These are phyloP conservation scores for Acidiella bohemica DNA, from an alignment of 495 filamentous ascomycete species.

Conservation along the genomic window DNA sequence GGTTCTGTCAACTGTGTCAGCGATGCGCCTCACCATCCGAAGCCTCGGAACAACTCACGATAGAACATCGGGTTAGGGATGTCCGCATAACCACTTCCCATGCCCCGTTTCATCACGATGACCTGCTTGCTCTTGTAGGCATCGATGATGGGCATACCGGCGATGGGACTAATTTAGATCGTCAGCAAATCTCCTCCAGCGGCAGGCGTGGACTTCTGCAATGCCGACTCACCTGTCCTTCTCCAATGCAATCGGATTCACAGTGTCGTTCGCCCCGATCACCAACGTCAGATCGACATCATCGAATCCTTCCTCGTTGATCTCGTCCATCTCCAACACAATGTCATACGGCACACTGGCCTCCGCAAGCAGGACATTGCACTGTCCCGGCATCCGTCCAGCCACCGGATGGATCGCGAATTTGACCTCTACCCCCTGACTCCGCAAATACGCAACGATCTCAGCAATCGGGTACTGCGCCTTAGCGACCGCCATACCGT, in stretches of 20 bases:
- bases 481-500: slow-evolving; percentile 80
- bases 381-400: slow-evolving; percentile 75
- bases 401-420: slow-evolving; percentile 79
- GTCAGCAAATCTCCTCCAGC: slow-evolving; percentile 3
- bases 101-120: slow-evolving; percentile 72
- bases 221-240: slow-evolving; percentile 42
- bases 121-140: slow-evolving; percentile 86
- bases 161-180: slow-evolving; percentile 41
- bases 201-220: no score
- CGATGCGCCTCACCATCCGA: no score
- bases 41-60: no score
- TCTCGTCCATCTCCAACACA: slow-evolving; percentile 79
- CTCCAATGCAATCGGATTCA: slow-evolving; percentile 72
- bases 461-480: slow-evolving; percentile 74
- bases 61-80: slow-evolving; percentile 82
- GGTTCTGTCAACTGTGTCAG: no score
- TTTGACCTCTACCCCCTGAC: slow-evolving; percentile 60
- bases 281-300: slow-evolving; percentile 75
- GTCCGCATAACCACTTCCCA: slow-evolving; percentile 74
- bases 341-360: slow-evolving; percentile 75
- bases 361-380: slow-evolving; percentile 71
- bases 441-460: slow-evolving; percentile 54
- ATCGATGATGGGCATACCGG: slow-evolving; percentile 74
- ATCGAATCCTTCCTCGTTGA: slow-evolving; percentile 65
- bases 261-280: slow-evolving; percentile 76